These are phyloP conservation scores for Leucocoprinus birnbaumii DNA, from an alignment of 768 basidiomycete species.

Conservation along the genomic window DNA sequence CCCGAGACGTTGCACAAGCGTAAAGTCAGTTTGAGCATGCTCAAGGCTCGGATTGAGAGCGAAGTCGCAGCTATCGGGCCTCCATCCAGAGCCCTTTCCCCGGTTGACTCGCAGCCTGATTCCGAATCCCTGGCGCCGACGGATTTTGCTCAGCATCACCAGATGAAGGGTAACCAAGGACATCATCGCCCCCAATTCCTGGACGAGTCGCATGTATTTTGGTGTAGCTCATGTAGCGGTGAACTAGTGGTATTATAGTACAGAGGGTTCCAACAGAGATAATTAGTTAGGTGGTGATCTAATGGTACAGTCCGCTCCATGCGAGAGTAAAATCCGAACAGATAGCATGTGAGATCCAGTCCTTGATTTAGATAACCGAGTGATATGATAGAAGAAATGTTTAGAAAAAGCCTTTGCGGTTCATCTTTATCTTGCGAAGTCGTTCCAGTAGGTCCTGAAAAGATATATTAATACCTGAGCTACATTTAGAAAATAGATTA, in stretches of 20 bases:
- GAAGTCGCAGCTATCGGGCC: slow-evolving; percentile 54
- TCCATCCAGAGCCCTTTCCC: slow-evolving; percentile 54
- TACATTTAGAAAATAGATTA: neutral
- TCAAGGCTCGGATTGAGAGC: slow-evolving; percentile 87
- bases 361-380: slow-evolving; percentile 8
- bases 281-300: slow-evolving; percentile 7
- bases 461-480: slow-evolving; percentile 5
- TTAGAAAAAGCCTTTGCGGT: slow-evolving; percentile 32
- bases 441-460: slow-evolving; percentile 53
- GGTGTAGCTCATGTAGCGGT: slow-evolving; percentile 81
- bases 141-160: slow-evolving; percentile 19
- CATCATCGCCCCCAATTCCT: slow-evolving; percentile 67
- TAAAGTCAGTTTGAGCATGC: slow-evolving; percentile 81
- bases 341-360: slow-evolving; percentile 9
- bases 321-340: slow-evolving; percentile 5
- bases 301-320: slow-evolving; percentile 13
- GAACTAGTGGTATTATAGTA: slow-evolving; percentile 73
- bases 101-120: slow-evolving; percentile 38
- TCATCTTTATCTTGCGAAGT: slow-evolving; percentile 52
- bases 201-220: slow-evolving; percentile 88
- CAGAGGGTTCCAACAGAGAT: slow-evolving; percentile 8
- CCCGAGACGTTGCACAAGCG: slow-evolving; percentile 81
- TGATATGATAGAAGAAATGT: neutral
- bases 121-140: slow-evolving; percentile 24
- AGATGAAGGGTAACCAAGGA: slow-evolving; percentile 13